Percentiles rank a stretch among this genome's conserved stretches.
These are phyloP conservation scores for Trypethelium eluteriae DNA, from an alignment of 495 filamentous ascomycete species.

Conservation along the genomic window DNA sequence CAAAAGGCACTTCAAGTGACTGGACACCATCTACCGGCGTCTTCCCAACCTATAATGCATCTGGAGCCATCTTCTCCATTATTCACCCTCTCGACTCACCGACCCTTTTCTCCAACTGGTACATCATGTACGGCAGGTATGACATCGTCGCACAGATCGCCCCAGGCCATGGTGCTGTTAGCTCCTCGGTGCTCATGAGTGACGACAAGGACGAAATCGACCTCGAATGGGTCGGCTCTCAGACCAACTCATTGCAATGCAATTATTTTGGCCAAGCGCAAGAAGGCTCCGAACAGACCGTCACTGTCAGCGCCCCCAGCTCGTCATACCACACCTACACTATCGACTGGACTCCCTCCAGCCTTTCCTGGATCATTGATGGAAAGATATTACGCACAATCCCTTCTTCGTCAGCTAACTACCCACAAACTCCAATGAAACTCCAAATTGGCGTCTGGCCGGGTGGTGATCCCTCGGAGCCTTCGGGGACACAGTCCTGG, in stretches of 20 bases:
- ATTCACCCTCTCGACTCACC: conserved; percentile 75
- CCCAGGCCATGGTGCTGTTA: conserved; percentile 64
- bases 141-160: conserved; percentile 54
- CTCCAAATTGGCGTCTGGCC: conserved; percentile 82
- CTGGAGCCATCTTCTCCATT: conserved; percentile 81
- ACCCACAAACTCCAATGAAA: conserved; percentile 86
- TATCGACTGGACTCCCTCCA: conserved; percentile 74
- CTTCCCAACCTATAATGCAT: conserved; percentile 55
- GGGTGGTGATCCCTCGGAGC: conserved; percentile 68
- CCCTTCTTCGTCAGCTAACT: conserved; percentile 53
- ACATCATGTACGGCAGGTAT: conserved; percentile 64
- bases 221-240: conserved; percentile 70
- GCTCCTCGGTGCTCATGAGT: conserved; percentile 78
- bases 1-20: conserved; percentile 55
- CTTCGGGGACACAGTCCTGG: conserved; percentile 77
- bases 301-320: conserved; percentile 50
- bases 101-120: conserved; percentile 65
- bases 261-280: conserved; percentile 95
- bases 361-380: conserved; percentile 77
- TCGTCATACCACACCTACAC: conserved; percentile 74
- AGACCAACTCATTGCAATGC: conserved; percentile 61
- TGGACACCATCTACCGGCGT: conserved; percentile 61
- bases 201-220: conserved; percentile 93
- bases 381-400: conserved; percentile 62
- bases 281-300: conserved; percentile 60